These are phyloP conservation scores for Lepidium didymum DNA, from an alignment of 345 rosid genomes.

Conservation along the genomic window DNA sequence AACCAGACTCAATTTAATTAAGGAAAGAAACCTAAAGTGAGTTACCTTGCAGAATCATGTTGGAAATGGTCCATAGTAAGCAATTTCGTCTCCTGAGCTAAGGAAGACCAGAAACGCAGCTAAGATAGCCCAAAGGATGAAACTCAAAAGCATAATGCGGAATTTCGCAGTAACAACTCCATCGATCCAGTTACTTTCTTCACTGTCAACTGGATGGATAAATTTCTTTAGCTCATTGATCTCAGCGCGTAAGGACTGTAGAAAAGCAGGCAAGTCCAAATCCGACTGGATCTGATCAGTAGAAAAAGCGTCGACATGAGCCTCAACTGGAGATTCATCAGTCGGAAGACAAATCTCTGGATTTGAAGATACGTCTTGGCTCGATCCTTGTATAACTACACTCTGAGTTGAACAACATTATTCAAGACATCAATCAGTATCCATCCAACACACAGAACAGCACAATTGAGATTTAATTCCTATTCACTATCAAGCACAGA, in stretches of 20 bases:
- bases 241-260: constrained; percentile 19
- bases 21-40: neutral
- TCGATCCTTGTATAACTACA: constrained; percentile 19
- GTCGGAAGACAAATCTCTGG: neutral
- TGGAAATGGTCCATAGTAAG: constrained; percentile 27
- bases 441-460: neutral
- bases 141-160: constrained; percentile 16
- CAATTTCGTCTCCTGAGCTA: constrained; percentile 7
- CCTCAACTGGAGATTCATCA: constrained; percentile 17
- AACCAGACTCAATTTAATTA: neutral
- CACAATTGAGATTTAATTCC: neutral
- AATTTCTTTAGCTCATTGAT: constrained; percentile 15
- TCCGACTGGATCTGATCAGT: constrained; percentile 11
- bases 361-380: constrained; percentile 4
- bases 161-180: neutral
- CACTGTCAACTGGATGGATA: constrained; percentile 1
- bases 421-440: neutral
- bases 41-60: constrained; percentile 17
- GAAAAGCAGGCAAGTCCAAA: constrained; percentile 7
- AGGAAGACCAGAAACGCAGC: constrained; percentile 14
- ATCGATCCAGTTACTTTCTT: constrained; percentile 10
- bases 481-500: neutral
- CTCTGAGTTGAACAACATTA: constrained; percentile 19
- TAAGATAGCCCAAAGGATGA: constrained; percentile 20
- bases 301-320: neutral